Conservation (phyloP, 768 basidiomycete species). For the Podaxis sp. region DNA sequence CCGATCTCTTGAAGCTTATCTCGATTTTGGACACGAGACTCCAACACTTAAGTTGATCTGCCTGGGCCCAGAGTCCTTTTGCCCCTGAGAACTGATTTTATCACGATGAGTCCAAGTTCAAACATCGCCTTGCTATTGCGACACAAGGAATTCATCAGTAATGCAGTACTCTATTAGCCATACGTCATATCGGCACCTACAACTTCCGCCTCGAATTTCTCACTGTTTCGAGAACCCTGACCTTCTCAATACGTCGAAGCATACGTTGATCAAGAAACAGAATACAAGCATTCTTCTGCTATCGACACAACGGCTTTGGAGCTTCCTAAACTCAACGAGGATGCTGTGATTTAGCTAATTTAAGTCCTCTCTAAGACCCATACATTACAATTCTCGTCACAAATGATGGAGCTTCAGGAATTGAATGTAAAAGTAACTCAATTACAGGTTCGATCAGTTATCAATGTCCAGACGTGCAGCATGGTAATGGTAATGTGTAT, state of each 20-base stretch:
- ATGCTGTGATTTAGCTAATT: too few species aligned
- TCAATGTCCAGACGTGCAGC: too few species aligned
- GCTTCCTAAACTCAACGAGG: too few species aligned
- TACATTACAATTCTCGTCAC: too few species aligned
- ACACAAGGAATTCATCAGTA: not conserved
- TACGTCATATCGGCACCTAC: not conserved
- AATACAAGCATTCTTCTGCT: not conserved
- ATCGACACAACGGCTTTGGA: not conserved
- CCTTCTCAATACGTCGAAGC: not conserved
- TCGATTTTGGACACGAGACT: not conserved
- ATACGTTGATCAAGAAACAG: not conserved
- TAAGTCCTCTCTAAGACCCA: too few species aligned
- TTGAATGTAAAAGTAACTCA: too few species aligned
- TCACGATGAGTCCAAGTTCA: not conserved
- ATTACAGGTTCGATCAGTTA: too few species aligned
- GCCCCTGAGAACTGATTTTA: not conserved
- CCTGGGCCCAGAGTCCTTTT: not conserved
- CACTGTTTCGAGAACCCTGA: not conserved
- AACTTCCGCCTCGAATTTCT: not conserved
- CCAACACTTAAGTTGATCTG: not conserved
- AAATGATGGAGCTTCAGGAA: too few species aligned
- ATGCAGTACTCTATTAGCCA: not conserved
- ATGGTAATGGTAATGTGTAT: too few species aligned
- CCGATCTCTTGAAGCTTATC: not conserved
- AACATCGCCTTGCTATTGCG: not conserved